These are phyloP conservation scores for Mycosphaerella sp. DNA, from an alignment of 2,329 filamentous ascomycete species.

Conservation along the genomic window DNA sequence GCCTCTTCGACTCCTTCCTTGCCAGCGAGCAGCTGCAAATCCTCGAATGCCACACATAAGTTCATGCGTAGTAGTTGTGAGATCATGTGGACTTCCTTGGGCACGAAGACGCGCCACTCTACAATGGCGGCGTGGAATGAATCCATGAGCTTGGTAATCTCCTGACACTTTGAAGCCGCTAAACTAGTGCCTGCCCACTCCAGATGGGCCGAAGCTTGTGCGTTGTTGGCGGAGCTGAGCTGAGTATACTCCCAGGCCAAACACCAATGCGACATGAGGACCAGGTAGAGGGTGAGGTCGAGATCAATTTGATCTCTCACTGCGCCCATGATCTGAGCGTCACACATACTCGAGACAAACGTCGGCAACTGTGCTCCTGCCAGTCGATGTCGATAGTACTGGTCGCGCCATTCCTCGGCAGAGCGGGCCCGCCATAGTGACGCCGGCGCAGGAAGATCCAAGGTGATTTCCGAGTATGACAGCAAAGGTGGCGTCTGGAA, in stretches of 20 bases:
- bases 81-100: slow-evolving; percentile 20
- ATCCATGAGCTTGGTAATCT: slow-evolving; percentile 13
- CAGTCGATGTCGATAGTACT: slow-evolving; percentile 13
- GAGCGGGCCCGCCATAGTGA: slow-evolving; percentile 15
- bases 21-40: slow-evolving; percentile 20
- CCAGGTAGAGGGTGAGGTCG: slow-evolving; percentile 17
- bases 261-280: slow-evolving; percentile 18
- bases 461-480: slow-evolving; percentile 19
- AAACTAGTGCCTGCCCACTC: slow-evolving; percentile 17
- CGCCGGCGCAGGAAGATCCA: slow-evolving; percentile 18
- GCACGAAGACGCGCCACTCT: slow-evolving; percentile 18
- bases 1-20: slow-evolving; percentile 23
- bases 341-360: slow-evolving; percentile 17
- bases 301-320: slow-evolving; percentile 15
- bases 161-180: slow-evolving; percentile 20
- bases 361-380: slow-evolving; percentile 10
- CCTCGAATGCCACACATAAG: slow-evolving; percentile 20
- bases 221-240: slow-evolving; percentile 21
- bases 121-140: slow-evolving; percentile 19
- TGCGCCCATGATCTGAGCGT: slow-evolving; percentile 14
- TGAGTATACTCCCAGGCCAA: slow-evolving; percentile 20
- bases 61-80: slow-evolving; percentile 22
- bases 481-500: slow-evolving; percentile 19
- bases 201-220: slow-evolving; percentile 13
- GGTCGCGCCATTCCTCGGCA: slow-evolving; percentile 19